These are phyloP conservation scores for Aspergillus persii DNA, from an alignment of 2,329 filamentous ascomycete genomes.

Conservation along the genomic window DNA sequence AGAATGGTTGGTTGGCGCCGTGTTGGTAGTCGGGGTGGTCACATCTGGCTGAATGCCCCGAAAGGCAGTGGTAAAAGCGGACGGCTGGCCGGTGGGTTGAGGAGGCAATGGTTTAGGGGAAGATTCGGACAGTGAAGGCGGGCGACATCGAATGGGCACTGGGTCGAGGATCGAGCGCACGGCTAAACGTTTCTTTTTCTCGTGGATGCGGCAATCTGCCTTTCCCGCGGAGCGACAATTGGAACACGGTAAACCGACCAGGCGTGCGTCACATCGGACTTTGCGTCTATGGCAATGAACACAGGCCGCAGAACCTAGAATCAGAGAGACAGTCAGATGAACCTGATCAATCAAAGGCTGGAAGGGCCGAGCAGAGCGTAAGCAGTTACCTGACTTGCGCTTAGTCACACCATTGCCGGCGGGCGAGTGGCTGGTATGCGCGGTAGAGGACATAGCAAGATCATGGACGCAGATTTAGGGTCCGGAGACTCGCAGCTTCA, in stretches of 20 bases:
- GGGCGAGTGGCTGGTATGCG: constrained; percentile 32
- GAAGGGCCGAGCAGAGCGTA: neutral
- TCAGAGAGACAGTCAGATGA: constrained; percentile 5
- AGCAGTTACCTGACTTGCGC: constrained; percentile 37
- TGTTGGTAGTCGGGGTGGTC: constrained; percentile 15
- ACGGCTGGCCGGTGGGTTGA: constrained; percentile 18
- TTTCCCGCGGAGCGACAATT: constrained; percentile 47
- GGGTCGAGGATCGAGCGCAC: constrained; percentile 42
- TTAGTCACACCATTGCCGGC: constrained; percentile 37
- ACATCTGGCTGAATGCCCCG: constrained; percentile 20
- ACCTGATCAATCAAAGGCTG: neutral
- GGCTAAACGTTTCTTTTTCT: constrained; percentile 50
- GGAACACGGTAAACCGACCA: constrained; percentile 49
- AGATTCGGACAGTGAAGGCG: constrained; percentile 28
- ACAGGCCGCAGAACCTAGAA: constrained; percentile 45
- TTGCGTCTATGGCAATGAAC: constrained; percentile 52
- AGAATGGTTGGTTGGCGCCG: constrained; percentile 8
- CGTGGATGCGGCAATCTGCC: constrained; percentile 47
- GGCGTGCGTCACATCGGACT: constrained; percentile 51
- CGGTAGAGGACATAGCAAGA: constrained; percentile 38
- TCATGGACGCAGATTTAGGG: constrained; percentile 20
- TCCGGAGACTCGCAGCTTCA: constrained; percentile 14
- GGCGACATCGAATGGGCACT: constrained; percentile 47
- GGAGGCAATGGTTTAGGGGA: constrained; percentile 20
- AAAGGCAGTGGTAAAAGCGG: constrained; percentile 29